phyloP scores from a whole-genome alignment of 2,329 filamentous ascomycete species.

The Talaromyces sp. region DNA sequence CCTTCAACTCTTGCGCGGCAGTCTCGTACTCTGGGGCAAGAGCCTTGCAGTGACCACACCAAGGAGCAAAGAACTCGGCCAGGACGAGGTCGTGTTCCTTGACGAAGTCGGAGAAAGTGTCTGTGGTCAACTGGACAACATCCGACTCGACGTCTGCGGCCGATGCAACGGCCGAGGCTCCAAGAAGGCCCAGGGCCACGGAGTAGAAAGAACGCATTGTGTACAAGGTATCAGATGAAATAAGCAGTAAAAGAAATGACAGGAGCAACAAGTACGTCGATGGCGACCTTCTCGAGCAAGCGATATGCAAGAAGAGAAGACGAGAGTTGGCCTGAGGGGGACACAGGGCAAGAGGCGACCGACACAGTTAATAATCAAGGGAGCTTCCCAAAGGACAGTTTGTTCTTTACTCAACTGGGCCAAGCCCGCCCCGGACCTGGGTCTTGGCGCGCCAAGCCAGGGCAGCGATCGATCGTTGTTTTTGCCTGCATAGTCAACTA shows the following conservation, averaged over 20 bases:
- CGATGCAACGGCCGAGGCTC: slow-evolving; percentile 29
- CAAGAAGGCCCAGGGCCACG: slow-evolving; percentile 35
- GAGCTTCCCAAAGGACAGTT: slow-evolving; percentile 31
- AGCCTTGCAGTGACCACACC: slow-evolving; percentile 98
- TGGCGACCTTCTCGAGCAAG: neutral
- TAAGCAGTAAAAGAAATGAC: neutral
- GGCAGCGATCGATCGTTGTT: neutral
- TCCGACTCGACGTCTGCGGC: slow-evolving; percentile 55
- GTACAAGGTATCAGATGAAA: slow-evolving; percentile 6
- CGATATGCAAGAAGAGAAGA: neutral
- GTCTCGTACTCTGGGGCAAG: slow-evolving; percentile 58
- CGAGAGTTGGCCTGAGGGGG: neutral
- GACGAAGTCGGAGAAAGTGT: slow-evolving; percentile 82
- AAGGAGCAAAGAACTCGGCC: slow-evolving; percentile 95
- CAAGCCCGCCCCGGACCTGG: neutral
- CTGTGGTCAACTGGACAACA: slow-evolving; percentile 76
- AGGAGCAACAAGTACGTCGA: neutral
- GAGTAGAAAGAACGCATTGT: slow-evolving; percentile 36
- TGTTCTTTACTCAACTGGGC: slow-evolving; percentile 30
- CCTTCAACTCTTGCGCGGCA: slow-evolving; percentile 44
- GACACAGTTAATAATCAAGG: neutral
- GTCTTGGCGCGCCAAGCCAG: neutral
- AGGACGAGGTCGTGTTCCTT: slow-evolving; percentile 82
- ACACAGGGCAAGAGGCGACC: neutral
- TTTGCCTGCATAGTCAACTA: too few species aligned